Evolutionary conservation across 805 yeast genomes (phyloP).

Genomic region (Candida cerambycidarum): DNA sequence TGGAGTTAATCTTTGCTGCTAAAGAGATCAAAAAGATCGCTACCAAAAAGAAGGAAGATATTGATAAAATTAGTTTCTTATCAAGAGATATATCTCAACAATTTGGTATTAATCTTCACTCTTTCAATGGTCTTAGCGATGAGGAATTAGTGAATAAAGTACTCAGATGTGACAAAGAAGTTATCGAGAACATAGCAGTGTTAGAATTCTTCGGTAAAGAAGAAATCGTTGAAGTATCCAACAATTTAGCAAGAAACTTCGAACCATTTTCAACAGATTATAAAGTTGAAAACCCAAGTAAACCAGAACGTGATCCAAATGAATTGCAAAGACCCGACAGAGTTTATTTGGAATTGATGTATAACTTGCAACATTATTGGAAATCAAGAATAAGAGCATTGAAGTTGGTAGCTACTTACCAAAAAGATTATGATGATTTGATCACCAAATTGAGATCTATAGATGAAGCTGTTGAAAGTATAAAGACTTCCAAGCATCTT

Average conservation of each 20-base stretch:
- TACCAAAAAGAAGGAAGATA: constrained; percentile 41
- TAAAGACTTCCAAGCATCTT: constrained; percentile 53
- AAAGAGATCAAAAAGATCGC: constrained; percentile 49
- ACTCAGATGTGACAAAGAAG: constrained; percentile 57
- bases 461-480: constrained; percentile 57
- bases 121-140: constrained; percentile 53
- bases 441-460: constrained; percentile 52
- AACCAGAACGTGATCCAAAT: constrained; percentile 53
- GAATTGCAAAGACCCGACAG: constrained; percentile 70
- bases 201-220: constrained; percentile 70
- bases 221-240: constrained; percentile 60
- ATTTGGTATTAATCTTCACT: constrained; percentile 74
- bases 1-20: constrained; percentile 60
- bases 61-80: constrained; percentile 53
- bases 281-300: constrained; percentile 25
- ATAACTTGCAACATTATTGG: constrained; percentile 72
- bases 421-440: constrained; percentile 65
- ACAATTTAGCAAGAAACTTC: constrained; percentile 52
- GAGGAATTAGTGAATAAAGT: constrained; percentile 55
- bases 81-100: constrained; percentile 76
- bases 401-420: constrained; percentile 52
- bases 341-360: constrained; percentile 64
- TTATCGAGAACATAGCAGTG: constrained; percentile 54
- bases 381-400: constrained; percentile 63
- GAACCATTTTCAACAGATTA: constrained; percentile 64